phyloP scores from a whole-genome alignment of 192 early-diverging fungal species.

The Coemansia sp. region DNA sequence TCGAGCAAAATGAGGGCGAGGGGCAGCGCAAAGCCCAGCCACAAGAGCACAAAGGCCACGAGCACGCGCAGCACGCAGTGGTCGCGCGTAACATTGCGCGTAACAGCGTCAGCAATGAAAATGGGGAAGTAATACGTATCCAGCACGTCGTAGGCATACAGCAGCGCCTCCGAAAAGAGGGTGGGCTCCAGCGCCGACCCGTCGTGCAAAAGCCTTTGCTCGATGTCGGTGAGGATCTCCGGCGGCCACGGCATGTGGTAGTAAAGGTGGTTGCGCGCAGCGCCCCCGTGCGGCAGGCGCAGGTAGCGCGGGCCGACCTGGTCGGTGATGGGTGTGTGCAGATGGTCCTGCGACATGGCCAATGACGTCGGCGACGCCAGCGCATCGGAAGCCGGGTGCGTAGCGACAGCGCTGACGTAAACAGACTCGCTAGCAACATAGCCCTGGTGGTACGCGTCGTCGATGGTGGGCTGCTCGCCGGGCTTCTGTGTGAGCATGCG shows the following conservation, averaged over 20 bases:
- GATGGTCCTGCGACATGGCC: conserved; percentile 40
- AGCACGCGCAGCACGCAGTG: conserved; percentile 50
- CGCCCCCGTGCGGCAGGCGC: conserved; percentile 19
- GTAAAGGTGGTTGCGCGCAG: conserved; percentile 36
- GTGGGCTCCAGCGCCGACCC: conserved; percentile 41
- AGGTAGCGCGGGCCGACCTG: conserved; percentile 5
- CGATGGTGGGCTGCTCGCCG: conserved; percentile 20
- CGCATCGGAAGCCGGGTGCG: conserved; percentile 9
- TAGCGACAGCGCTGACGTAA: conserved; percentile 16
- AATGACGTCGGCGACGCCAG: conserved; percentile 48
- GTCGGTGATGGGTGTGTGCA: conserved; percentile 40
- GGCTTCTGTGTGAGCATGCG: conserved; percentile 51
- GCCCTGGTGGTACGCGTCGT: conserved; percentile 54
- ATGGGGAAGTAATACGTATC: conserved; percentile 55
- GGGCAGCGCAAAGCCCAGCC: conserved; percentile 52
- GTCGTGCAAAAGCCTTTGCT: conserved; percentile 46
- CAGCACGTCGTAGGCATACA: conserved; percentile 53
- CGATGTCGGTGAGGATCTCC: conserved; percentile 52
- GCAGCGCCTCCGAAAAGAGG: conserved; percentile 46
- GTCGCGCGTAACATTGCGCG: conserved; percentile 52
- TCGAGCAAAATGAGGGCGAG: conserved; percentile 46
- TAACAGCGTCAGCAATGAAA: conserved; percentile 45
- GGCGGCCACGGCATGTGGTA: conserved; percentile 57
- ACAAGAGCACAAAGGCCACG: conserved; percentile 39
- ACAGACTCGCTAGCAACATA: conserved; percentile 40